phyloP scores from a whole-genome alignment of 768 basidiomycete species.

The Royoungia palumana region DNA sequence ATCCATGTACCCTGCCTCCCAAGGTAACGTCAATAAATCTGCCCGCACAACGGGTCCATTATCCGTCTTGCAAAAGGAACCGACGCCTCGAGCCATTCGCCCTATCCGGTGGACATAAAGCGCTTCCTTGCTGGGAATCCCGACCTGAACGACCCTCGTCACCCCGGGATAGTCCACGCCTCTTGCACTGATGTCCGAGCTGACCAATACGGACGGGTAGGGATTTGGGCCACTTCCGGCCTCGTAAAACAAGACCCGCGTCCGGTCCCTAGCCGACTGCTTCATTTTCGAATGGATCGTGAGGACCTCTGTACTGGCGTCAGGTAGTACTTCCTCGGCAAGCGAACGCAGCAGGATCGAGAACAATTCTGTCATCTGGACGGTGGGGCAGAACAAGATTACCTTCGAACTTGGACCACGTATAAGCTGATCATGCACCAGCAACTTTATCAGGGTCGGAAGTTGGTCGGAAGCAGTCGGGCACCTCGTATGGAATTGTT shows the following conservation, averaged over 20 bases:
- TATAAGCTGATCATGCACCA: conserved; percentile 84
- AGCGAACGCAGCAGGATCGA: conserved; percentile 57
- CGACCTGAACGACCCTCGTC: conserved; percentile 88
- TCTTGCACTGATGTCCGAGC: conserved; percentile 85
- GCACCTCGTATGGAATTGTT: conserved; percentile 80
- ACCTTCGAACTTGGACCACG: conserved; percentile 67
- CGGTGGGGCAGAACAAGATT: conserved; percentile 82
- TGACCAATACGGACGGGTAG: conserved; percentile 62
- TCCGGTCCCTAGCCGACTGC: conserved; percentile 15
- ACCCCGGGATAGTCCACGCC: conserved; percentile 89
- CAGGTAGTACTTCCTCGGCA: conserved; percentile 43
- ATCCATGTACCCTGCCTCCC: conserved; percentile 68
- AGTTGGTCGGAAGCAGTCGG: conserved; percentile 64
- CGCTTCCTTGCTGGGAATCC: conserved; percentile 64
- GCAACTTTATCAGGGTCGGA: conserved; percentile 71
- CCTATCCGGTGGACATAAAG: conserved; percentile 86
- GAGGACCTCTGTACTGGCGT: conserved; percentile 55
- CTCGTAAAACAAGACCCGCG: conserved; percentile 25
- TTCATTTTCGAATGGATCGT: conserved; percentile 79
- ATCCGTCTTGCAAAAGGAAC: conserved; percentile 21
- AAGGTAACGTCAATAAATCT: conserved; percentile 76
- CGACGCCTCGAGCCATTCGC: conserved; percentile 71
- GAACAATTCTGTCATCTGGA: conserved; percentile 79
- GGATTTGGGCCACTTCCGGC: conserved; percentile 24
- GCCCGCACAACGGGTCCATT: conserved; percentile 41